These are phyloP conservation scores for Curvularia eragrostidis DNA, from an alignment of 2,329 filamentous ascomycete species.

Conservation along the genomic window DNA sequence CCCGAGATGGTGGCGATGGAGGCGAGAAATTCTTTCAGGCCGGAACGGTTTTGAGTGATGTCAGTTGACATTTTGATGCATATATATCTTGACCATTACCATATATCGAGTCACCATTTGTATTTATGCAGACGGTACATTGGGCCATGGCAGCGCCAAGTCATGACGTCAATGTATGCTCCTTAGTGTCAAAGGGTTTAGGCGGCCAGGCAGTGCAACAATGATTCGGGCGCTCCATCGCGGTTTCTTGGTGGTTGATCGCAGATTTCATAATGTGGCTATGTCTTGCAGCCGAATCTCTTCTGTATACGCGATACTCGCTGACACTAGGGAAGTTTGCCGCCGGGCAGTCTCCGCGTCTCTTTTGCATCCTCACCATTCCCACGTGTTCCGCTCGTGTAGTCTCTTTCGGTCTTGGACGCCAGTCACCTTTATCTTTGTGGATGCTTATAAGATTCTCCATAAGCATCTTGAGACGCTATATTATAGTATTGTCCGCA, in stretches of 20 bases:
- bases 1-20: slow-evolving; percentile 56
- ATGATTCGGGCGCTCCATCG: slow-evolving; percentile 8
- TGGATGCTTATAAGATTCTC: background rate
- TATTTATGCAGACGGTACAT: slow-evolving; percentile 7
- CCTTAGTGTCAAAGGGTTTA: slow-evolving; percentile 4
- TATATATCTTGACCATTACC: background rate
- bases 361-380: background rate
- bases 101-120: background rate
- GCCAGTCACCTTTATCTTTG: background rate
- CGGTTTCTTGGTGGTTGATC: slow-evolving; percentile 4
- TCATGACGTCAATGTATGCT: slow-evolving; percentile 17
- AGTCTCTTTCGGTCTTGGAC: background rate
- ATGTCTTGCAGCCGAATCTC: background rate
- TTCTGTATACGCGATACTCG: background rate
- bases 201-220: slow-evolving; percentile 6
- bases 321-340: background rate
- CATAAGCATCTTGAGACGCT: background rate
- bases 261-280: background rate
- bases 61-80: slow-evolving; percentile 25
- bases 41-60: slow-evolving; percentile 40
- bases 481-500: too few relatives aligned
- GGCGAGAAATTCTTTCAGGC: slow-evolving; percentile 42
- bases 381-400: background rate
- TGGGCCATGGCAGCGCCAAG: slow-evolving; percentile 9
- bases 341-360: background rate